A percentile compares a stretch with the other conserved stretches of the same genome.
These are phyloP conservation scores for Puccinia hordei DNA, from an alignment of 1,284 basidiomycete species.

Conservation along the genomic window DNA sequence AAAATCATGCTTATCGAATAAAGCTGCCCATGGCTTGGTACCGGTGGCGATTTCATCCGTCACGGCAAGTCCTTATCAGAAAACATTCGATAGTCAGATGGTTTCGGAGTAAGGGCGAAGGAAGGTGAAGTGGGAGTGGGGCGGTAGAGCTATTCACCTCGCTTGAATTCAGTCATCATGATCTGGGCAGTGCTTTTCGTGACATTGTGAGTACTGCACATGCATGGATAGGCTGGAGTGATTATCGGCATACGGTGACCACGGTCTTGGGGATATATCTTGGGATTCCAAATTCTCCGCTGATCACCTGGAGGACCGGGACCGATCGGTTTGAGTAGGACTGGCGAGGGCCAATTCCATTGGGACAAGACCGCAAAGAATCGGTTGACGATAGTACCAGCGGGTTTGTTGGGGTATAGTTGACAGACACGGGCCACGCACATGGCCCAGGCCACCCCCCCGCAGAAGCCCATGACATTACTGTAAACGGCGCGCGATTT, in stretches of 20 bases:
- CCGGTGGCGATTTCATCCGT: slow-evolving; percentile 80
- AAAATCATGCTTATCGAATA: slow-evolving; percentile 93
- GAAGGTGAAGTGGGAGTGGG: neutral
- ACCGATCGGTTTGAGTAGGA: slow-evolving; percentile 92
- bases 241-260: slow-evolving; percentile 99
- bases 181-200: slow-evolving; percentile 93
- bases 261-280: slow-evolving; percentile 87
- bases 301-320: slow-evolving; percentile 79
- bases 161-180: slow-evolving; percentile 93
- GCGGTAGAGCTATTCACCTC: slow-evolving; percentile 65
- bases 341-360: slow-evolving; percentile 98
- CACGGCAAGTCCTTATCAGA: slow-evolving; percentile 38
- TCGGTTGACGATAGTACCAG: slow-evolving; percentile 91
- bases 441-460: slow-evolving; percentile 98
- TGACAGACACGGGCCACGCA: slow-evolving; percentile 98
- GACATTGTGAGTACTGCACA: slow-evolving; percentile 99
- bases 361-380: slow-evolving; percentile 97
- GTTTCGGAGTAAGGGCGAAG: neutral
- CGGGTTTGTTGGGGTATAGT: slow-evolving; percentile 89
- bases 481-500: slow-evolving; percentile 95
- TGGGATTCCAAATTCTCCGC: slow-evolving; percentile 97
- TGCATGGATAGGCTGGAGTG: slow-evolving; percentile 98
- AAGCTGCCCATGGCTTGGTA: slow-evolving; percentile 81
- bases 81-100: slow-evolving; percentile 6
- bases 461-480: slow-evolving; percentile 95